Percentiles rank a stretch among this genome's conserved stretches.
Evolutionary conservation across 2,329 filamentous ascomycete species (phyloP).

Genomic region (Pestalotiopsis fici): DNA sequence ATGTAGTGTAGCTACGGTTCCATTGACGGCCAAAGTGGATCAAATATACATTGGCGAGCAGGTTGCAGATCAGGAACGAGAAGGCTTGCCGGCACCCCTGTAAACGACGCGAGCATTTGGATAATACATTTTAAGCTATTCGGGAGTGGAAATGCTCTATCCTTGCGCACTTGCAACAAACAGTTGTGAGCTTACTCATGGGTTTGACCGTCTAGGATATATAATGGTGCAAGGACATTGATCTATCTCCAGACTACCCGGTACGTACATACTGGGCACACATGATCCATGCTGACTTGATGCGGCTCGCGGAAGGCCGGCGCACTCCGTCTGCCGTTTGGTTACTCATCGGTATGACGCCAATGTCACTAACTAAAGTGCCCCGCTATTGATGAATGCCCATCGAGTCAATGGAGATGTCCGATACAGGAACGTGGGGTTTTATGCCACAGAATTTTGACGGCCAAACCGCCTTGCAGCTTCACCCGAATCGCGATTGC

Average conservation of each 20-base stretch:
- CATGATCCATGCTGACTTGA: too few relatives aligned
- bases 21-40: not conserved
- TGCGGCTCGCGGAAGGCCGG: not conserved
- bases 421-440: conserved; percentile 43
- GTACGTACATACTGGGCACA: too few relatives aligned
- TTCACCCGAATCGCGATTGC: not conserved
- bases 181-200: not conserved
- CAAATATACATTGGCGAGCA: not conserved
- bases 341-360: not conserved
- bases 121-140: not conserved
- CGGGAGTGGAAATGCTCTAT: not conserved
- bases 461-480: not conserved
- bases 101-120: not conserved
- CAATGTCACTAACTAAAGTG: conserved; percentile 6
- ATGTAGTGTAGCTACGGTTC: not conserved
- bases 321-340: not conserved
- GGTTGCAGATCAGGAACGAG: conserved; percentile 3
- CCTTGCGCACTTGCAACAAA: too few relatives aligned
- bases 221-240: too few relatives aligned
- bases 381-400: conserved; percentile 16
- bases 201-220: too few relatives aligned
- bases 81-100: not conserved
- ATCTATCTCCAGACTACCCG: too few relatives aligned
- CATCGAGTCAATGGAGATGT: conserved; percentile 28
- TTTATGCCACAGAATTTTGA: conserved; percentile 11